A percentile compares a stretch with the other conserved stretches of the same genome.
Evolutionary conservation across 352 stramenopile genomes (phyloP).

Genomic region (Globisporangium abappressorium): DNA sequence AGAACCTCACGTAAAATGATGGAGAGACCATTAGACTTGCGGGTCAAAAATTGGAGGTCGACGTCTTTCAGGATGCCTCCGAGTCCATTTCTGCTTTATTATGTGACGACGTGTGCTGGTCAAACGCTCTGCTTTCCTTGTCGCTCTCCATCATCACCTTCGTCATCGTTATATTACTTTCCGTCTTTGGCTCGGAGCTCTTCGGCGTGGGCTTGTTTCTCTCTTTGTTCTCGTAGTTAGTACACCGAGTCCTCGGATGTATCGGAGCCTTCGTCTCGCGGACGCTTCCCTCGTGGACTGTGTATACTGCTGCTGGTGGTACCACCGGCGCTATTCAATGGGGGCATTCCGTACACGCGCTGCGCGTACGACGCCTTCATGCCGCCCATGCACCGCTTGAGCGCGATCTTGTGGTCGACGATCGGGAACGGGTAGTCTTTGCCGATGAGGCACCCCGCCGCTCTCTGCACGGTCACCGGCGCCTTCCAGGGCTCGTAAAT

Average conservation of each 20-base stretch:
- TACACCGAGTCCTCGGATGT: conserved; percentile 13
- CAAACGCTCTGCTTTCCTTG: no score
- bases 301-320: background rate
- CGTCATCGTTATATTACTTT: conserved; percentile 1
- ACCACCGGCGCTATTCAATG: background rate
- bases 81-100: no score
- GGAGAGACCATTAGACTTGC: no score
- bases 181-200: conserved; percentile 64
- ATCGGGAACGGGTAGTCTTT: conserved; percentile 95
- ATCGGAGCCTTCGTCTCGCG: conserved; percentile 11
- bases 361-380: conserved; percentile 85
- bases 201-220: conserved; percentile 93
- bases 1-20: no score
- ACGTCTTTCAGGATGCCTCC: no score
- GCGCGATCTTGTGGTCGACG: conserved; percentile 79
- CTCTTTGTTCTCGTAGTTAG: conserved; percentile 56
- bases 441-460: conserved; percentile 85
- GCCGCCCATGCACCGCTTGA: conserved; percentile 64
- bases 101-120: no score
- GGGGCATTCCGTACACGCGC: conserved; percentile 16
- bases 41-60: no score
- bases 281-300: conserved; percentile 10
- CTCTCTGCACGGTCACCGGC: conserved; percentile 72
- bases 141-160: no score
- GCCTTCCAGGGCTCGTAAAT: conserved; percentile 97